Evolutionary conservation across 1,284 basidiomycete species (phyloP).

Genomic region (Irpex sp.): DNA sequence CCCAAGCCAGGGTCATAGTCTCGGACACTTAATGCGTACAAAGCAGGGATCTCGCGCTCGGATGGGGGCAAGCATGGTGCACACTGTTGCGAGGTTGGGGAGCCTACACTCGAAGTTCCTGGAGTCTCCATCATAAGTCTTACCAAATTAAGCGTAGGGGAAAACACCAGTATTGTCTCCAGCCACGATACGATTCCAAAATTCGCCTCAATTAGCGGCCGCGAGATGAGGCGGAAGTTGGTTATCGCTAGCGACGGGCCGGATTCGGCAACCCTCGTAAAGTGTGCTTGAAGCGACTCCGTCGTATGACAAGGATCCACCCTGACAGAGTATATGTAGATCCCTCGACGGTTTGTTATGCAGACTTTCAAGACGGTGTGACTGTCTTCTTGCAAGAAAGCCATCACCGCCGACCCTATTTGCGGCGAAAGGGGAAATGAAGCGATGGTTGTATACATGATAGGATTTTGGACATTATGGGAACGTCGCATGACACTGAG

Average conservation of each 20-base stretch:
- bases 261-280: too few relatives aligned
- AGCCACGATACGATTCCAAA: too few relatives aligned
- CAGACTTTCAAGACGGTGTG: neutral
- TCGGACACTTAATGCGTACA: neutral
- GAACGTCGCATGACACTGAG: neutral
- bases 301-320: neutral
- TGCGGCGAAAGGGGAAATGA: neutral
- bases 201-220: too few relatives aligned
- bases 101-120: neutral
- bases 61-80: neutral
- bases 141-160: too few relatives aligned
- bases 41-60: neutral
- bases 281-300: too few relatives aligned
- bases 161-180: too few relatives aligned
- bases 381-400: neutral
- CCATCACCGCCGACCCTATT: neutral
- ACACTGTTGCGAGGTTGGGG: neutral
- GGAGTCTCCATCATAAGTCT: neutral
- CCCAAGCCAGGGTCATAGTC: neutral
- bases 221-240: too few relatives aligned
- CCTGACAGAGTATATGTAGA: neutral
- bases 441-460: neutral
- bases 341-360: neutral
- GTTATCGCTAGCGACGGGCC: too few relatives aligned
- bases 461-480: neutral